Conservation (phyloP, 1,284 basidiomycete species). For the Moesziomyces sp. region DNA sequence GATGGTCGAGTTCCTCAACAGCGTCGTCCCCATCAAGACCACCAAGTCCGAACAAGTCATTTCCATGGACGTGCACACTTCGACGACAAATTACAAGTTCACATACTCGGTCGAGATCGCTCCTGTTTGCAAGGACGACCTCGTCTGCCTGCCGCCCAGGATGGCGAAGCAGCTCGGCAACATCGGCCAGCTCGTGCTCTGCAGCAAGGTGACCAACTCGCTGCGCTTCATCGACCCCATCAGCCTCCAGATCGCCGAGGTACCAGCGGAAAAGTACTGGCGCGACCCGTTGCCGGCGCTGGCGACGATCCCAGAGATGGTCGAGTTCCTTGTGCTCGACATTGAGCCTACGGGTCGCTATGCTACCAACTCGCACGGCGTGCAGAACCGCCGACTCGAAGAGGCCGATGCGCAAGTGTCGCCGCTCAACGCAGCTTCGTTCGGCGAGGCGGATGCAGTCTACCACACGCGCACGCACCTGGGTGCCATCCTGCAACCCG, state of each 20-base stretch:
- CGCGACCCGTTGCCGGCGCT: conserved; percentile 86
- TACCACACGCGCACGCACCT: conserved; percentile 97
- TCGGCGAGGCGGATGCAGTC: conserved; percentile 76
- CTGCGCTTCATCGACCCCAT: conserved; percentile 89
- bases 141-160: conserved; percentile 86
- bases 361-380: conserved; percentile 54
- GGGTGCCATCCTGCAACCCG: conserved; percentile 92
- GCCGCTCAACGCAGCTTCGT: conserved; percentile 78
- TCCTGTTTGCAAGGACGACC: conserved; percentile 96
- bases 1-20: conserved; percentile 93
- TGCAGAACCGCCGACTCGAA: conserved; percentile 42
- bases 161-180: conserved; percentile 85
- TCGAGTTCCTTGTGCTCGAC: conserved; percentile 95
- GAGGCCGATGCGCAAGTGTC: conserved; percentile 92
- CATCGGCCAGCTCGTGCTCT: conserved; percentile 86
- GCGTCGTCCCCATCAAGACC: conserved; percentile 86
- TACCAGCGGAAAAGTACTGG: conserved; percentile 88
- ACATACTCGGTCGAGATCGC: conserved; percentile 97
- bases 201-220: conserved; percentile 89
- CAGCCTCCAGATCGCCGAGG: conserved; percentile 84
- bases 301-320: conserved; percentile 82
- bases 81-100: conserved; percentile 95
- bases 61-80: conserved; percentile 89
- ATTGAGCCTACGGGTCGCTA: conserved; percentile 75
- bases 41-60: conserved; percentile 94